Conservation (phyloP, 2,329 filamentous ascomycete genomes). For the Penicillium sp. region DNA sequence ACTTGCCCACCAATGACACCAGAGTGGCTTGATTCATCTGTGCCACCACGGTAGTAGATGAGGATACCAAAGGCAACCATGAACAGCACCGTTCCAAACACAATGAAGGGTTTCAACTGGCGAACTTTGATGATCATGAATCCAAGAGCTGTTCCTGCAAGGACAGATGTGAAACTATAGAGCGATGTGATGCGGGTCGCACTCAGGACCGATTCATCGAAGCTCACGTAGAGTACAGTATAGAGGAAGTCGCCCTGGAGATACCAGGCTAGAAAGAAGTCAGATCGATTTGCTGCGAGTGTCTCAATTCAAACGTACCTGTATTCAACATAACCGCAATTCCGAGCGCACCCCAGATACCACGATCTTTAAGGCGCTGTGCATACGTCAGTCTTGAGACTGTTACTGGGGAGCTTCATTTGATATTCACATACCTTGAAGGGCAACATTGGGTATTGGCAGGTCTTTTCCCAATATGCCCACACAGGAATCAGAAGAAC, state of each 20-base stretch:
- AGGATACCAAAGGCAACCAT: conserved; percentile 67
- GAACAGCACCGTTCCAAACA: conserved; percentile 61
- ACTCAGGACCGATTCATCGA: conserved; percentile 58
- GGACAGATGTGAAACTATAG: conserved; percentile 42
- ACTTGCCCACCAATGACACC: conserved; percentile 66
- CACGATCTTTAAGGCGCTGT: conserved; percentile 60
- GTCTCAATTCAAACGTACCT: conserved; percentile 14
- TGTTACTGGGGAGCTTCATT: not conserved
- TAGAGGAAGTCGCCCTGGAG: conserved; percentile 67
- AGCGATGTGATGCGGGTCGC: conserved; percentile 63
- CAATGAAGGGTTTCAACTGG: conserved; percentile 65
- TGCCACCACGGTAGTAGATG: conserved; percentile 62
- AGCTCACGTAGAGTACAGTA: conserved; percentile 63
- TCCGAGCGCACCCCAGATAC: conserved; percentile 64
- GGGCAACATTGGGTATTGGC: conserved; percentile 58
- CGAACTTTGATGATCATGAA: conserved; percentile 59
- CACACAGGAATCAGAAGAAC: conserved; percentile 53
- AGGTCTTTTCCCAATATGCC: conserved; percentile 56
- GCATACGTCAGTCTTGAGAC: not conserved
- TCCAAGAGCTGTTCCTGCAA: conserved; percentile 46
- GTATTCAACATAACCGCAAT: conserved; percentile 48
- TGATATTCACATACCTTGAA: conserved; percentile 43
- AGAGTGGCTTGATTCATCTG: conserved; percentile 45
- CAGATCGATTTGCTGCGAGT: not conserved
- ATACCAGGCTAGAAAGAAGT: conserved; percentile 56